phyloP scores from a whole-genome alignment of 805 yeast genomes.

The Vanderwaltozyma polyspora region DNA sequence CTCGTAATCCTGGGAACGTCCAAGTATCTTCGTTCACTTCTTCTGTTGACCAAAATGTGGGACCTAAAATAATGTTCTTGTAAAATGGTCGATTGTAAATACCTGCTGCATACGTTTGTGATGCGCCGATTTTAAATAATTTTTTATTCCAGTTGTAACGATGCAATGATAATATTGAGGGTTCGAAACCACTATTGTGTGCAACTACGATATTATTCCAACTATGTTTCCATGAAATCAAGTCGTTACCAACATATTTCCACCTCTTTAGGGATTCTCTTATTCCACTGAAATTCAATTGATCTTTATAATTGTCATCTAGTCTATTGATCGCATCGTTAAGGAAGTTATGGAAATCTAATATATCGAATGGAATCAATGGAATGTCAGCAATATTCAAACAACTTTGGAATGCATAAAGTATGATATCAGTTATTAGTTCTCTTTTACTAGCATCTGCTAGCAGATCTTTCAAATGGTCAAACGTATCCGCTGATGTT shows the following conservation, averaged over 20 bases:
- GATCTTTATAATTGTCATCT: constrained; percentile 11
- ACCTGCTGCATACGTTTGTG: constrained; percentile 37
- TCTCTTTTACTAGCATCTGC: constrained; percentile 39
- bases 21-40: constrained; percentile 35
- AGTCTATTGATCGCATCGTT: constrained; percentile 38
- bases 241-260: constrained; percentile 34
- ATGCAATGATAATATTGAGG: constrained; percentile 56
- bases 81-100: constrained; percentile 50
- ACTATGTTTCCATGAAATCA: constrained; percentile 44
- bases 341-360: constrained; percentile 35
- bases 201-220: constrained; percentile 49
- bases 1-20: constrained; percentile 70
- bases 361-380: constrained; percentile 56
- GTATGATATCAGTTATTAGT: constrained; percentile 45
- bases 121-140: constrained; percentile 42
- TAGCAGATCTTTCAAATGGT: constrained; percentile 33
- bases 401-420: constrained; percentile 40
- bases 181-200: constrained; percentile 53
- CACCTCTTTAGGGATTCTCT: constrained; percentile 29
- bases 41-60: constrained; percentile 40
- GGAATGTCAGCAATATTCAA: constrained; percentile 67
- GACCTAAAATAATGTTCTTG: constrained; percentile 59
- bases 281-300: constrained; percentile 23
- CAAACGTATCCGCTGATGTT: constrained; percentile 57
- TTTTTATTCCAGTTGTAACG: constrained; percentile 78